Evolutionary conservation across 306 rosid species (phyloP).

Genomic region (Rosa multiflora): DNA sequence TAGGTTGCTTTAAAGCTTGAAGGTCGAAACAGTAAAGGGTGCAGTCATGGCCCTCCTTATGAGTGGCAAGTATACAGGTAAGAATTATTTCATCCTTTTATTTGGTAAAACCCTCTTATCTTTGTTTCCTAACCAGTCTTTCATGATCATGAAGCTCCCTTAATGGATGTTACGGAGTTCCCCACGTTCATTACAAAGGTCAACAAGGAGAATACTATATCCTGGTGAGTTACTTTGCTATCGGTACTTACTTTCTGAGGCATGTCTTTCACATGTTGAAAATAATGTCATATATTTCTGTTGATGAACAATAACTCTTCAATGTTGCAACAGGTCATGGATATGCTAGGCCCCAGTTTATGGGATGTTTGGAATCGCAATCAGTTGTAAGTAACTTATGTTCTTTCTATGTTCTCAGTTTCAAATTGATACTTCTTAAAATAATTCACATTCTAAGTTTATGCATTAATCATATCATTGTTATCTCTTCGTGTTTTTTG

Average conservation of each 20-base stretch:
- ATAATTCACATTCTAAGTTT: neutral
- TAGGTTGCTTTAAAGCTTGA: slow-evolving; percentile 46
- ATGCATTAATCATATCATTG: neutral
- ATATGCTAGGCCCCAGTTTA: slow-evolving; percentile 40
- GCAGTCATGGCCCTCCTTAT: slow-evolving; percentile 38
- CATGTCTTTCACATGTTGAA: neutral
- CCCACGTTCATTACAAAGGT: slow-evolving; percentile 42
- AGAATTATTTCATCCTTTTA: neutral
- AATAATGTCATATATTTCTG: neutral
- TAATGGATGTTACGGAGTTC: slow-evolving; percentile 42
- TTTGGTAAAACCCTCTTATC: neutral
- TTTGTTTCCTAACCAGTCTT: slow-evolving; percentile 20
- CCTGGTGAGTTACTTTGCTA: slow-evolving; percentile 32
- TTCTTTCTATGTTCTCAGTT: neutral
- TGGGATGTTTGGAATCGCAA: slow-evolving; percentile 46
- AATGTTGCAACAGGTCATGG: slow-evolving; percentile 37
- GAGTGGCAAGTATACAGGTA: slow-evolving; percentile 49
- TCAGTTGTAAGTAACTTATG: slow-evolving; percentile 35
- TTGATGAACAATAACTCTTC: neutral
- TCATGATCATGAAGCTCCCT: slow-evolving; percentile 28
- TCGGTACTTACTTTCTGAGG: neutral
- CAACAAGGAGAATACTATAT: slow-evolving; percentile 42
- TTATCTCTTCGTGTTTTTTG: neutral
- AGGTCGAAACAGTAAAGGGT: slow-evolving; percentile 37
- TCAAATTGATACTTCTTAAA: neutral